Evolutionary conservation across 345 rosid species (phyloP).

Genomic region (Zanthoxylum bungeanum): DNA sequence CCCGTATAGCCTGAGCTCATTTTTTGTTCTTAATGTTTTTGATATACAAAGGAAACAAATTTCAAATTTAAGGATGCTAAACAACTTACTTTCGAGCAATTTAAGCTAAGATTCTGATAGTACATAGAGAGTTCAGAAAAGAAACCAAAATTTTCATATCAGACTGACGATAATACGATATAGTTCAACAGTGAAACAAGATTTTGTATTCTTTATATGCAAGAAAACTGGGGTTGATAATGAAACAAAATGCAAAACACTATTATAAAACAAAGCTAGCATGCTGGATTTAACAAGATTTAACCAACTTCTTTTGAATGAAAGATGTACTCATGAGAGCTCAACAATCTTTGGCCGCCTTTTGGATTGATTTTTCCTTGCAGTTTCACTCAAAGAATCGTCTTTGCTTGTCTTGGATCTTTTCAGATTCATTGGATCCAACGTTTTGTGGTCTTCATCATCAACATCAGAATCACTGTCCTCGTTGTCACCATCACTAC

Average conservation of each 20-base stretch:
- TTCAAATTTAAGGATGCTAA: background rate
- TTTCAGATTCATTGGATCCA: background rate
- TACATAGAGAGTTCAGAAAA: background rate
- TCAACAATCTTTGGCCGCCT: slow-evolving; percentile 45
- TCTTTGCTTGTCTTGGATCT: too few species aligned
- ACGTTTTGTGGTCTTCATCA: background rate
- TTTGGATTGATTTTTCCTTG: slow-evolving; percentile 19
- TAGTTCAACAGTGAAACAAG: background rate
- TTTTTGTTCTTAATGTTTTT: too few species aligned
- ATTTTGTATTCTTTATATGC: background rate
- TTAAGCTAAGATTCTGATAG: background rate
- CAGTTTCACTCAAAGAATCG: slow-evolving; percentile 9
- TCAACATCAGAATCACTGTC: slow-evolving; percentile 7
- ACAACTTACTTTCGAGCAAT: too few species aligned
- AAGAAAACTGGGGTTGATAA: too few species aligned
- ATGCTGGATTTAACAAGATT: background rate
- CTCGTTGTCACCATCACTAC: slow-evolving; percentile 28
- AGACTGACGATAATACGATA: background rate
- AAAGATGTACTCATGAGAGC: slow-evolving; percentile 32
- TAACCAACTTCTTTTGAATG: background rate
- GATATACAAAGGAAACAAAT: background rate
- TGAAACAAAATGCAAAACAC: too few species aligned
- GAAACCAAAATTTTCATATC: background rate
- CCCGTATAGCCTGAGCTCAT: too few species aligned
- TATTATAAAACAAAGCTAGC: background rate